A percentile compares a stretch with the other conserved stretches of the same genome.
phyloP scores from a whole-genome alignment of 2,329 filamentous ascomycete genomes.

The Ustilaginoidea virens region DNA sequence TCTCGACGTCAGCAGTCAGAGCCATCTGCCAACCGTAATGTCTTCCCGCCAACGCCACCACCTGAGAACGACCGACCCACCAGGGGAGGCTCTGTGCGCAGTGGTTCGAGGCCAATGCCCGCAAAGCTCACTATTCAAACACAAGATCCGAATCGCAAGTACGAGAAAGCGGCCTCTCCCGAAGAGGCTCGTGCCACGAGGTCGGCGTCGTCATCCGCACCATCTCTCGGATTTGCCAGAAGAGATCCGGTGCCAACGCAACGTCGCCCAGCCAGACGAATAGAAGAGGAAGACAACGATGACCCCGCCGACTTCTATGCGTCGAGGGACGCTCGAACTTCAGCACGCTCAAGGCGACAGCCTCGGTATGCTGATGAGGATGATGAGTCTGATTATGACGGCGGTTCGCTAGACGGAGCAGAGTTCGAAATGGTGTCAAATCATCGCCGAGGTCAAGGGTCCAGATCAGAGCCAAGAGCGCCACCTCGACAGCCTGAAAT shows the following conservation, averaged over 20 bases:
- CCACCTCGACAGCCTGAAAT: conserved; percentile 49
- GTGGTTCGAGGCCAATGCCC: conserved; percentile 43
- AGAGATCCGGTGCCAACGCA: conserved; percentile 17
- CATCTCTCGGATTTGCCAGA: conserved; percentile 28
- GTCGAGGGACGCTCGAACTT: conserved; percentile 17
- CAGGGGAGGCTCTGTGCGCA: conserved; percentile 45
- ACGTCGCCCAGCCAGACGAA: conserved; percentile 14
- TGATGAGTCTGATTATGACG: conserved; percentile 59
- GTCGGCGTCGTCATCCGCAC: conserved; percentile 28
- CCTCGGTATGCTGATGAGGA: conserved; percentile 67
- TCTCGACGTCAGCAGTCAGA: conserved; percentile 77
- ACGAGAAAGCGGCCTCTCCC: conserved; percentile 38
- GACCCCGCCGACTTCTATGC: conserved; percentile 58
- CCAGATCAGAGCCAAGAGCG: conserved; percentile 34
- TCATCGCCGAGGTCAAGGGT: conserved; percentile 28
- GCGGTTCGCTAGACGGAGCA: conserved; percentile 54
- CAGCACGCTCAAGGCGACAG: conserved; percentile 19
- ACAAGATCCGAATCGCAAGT: conserved; percentile 34
- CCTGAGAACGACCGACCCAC: conserved; percentile 67
- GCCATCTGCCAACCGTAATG: conserved; percentile 60
- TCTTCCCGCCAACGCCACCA: conserved; percentile 96
- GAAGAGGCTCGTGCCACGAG: conserved; percentile 19
- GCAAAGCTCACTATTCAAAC: conserved; percentile 48
- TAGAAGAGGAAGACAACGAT: conserved; percentile 40
- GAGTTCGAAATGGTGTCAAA: conserved; percentile 67